phyloP scores from a whole-genome alignment of 352 stramenopile genomes.

The Phytophthora megakarya region DNA sequence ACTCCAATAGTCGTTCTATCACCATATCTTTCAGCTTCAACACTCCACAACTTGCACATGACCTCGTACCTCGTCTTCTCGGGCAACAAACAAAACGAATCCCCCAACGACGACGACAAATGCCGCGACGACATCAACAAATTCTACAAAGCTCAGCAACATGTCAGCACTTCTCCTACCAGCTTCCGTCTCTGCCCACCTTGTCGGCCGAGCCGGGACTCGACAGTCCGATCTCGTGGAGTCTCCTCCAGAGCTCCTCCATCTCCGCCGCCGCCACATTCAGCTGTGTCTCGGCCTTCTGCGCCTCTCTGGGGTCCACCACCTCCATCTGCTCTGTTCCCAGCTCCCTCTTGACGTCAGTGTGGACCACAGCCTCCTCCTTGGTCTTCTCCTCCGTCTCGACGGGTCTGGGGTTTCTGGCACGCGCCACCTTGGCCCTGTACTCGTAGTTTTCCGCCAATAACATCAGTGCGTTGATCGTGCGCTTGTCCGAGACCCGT shows the following conservation, averaged over 20 bases:
- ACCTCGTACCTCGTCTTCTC: constrained; percentile 56
- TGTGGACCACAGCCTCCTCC: constrained; percentile 4
- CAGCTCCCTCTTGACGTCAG: constrained; percentile 9
- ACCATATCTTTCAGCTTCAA: constrained; percentile 4
- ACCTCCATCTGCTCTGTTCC: neutral
- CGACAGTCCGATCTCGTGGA: constrained; percentile 80
- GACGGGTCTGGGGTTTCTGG: constrained; percentile 39
- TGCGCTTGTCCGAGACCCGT: constrained; percentile 62
- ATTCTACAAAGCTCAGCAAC: constrained; percentile 38
- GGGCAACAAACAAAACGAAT: constrained; percentile 85
- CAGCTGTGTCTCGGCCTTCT: constrained; percentile 60
- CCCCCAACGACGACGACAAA: constrained; percentile 79
- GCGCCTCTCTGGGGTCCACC: constrained; percentile 41
- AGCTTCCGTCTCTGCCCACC: constrained; percentile 23
- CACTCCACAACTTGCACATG: neutral
- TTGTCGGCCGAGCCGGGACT: constrained; percentile 59
- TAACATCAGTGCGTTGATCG: constrained; percentile 69
- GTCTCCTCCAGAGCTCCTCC: constrained; percentile 81
- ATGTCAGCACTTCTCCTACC: neutral
- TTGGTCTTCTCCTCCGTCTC: constrained; percentile 20
- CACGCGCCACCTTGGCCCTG: constrained; percentile 60
- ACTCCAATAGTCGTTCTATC: constrained; percentile 55
- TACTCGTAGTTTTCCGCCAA: constrained; percentile 85
- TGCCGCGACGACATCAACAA: constrained; percentile 79
- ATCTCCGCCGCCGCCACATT: constrained; percentile 79